Evolutionary conservation across 2,329 filamentous ascomycete species (phyloP).

Genomic region (Trichoderma sp.): DNA sequence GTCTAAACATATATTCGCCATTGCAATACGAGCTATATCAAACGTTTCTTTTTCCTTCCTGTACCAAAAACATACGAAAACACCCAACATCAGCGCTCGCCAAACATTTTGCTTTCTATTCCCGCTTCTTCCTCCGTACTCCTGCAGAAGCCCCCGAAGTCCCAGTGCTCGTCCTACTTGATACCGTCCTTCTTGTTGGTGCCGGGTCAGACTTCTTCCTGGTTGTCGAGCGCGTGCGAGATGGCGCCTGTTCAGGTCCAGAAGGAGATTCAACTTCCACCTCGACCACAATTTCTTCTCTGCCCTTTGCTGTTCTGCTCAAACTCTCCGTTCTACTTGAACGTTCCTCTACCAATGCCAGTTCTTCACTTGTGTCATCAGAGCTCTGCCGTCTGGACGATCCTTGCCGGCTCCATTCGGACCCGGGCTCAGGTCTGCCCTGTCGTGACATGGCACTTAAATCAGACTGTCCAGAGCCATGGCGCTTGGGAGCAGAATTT

Average conservation of each 20-base stretch:
- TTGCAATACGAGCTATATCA: slow-evolving; percentile 17
- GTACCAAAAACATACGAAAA: not conserved
- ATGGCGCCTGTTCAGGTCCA: slow-evolving; percentile 3
- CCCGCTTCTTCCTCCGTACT: slow-evolving; percentile 42
- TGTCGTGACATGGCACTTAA: slow-evolving; percentile 36
- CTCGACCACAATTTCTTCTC: slow-evolving; percentile 48
- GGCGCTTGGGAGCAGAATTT: slow-evolving; percentile 44
- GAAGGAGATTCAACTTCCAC: slow-evolving; percentile 40
- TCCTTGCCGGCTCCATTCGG: slow-evolving; percentile 41
- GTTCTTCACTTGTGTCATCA: slow-evolving; percentile 43
- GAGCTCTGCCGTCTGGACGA: slow-evolving; percentile 39
- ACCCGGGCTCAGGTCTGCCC: slow-evolving; percentile 36
- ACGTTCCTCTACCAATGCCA: slow-evolving; percentile 28
- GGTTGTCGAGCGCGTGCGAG: slow-evolving; percentile 16
- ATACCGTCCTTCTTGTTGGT: slow-evolving; percentile 46
- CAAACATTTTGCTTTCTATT: slow-evolving; percentile 32
- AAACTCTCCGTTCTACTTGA: slow-evolving; percentile 31
- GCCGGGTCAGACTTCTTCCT: slow-evolving; percentile 48
- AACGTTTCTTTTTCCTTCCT: not conserved
- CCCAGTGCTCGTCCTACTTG: slow-evolving; percentile 10
- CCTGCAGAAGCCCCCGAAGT: slow-evolving; percentile 31
- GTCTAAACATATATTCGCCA: slow-evolving; percentile 8
- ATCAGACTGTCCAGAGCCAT: slow-evolving; percentile 43
- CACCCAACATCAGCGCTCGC: slow-evolving; percentile 16
- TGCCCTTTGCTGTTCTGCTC: slow-evolving; percentile 38